Evolutionary conservation across 2,329 filamentous ascomycete genomes (phyloP), one percentile per base, ranked within the genome.

Genomic region (Verticillium longisporum): DNA sequence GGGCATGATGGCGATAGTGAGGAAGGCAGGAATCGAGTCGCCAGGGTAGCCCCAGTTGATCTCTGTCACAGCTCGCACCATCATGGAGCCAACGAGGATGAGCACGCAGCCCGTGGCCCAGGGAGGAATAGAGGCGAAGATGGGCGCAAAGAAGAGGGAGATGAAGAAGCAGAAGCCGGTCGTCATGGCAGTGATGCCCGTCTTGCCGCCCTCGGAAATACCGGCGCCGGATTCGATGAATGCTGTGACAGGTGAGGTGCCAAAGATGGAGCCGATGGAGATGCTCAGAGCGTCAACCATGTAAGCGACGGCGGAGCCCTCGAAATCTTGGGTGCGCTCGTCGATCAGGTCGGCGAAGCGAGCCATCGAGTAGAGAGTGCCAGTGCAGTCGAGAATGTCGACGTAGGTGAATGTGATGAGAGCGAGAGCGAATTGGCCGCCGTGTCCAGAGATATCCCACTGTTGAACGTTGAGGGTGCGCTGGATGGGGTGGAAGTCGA

Each of bases 81-180:
- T 96, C 82, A 96, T 88, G 21, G 88, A 87, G n/a, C 92, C 92
- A 60, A 96, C 91, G 45, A 96, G 86, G 67, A 96, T 83, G 32
- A 96, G 82, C n/a, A 92, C 92, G 71, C 89, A 92, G 56, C 92
- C 92, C 0, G 92, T 96, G 2, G 92, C 92, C 90, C 91, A 96
- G 0, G 91, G 88, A 4, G 92, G 92, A 61, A 96, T 95, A 0
- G 90, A 93, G 10, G 92, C 91, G 70, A 96, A 96, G 61, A 96
- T 94, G 0, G 92, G 92, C 0, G 92, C 91, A 71, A 96, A 96
- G 80, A 96, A 96, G 63, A 96, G 84, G 61, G 90, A 86, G 71
- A 96, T 85, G 77, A 96, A 89, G 80, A 96, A 96, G 76, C 89
- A 92, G 57, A 96, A 61, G 5, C 92, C 92, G 0, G 90, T 88